Evolutionary conservation across 2,329 filamentous ascomycete species (phyloP), one percentile per base, ranked within the genome.

Genomic region (Chrysoporthe austroafricana): DNA sequence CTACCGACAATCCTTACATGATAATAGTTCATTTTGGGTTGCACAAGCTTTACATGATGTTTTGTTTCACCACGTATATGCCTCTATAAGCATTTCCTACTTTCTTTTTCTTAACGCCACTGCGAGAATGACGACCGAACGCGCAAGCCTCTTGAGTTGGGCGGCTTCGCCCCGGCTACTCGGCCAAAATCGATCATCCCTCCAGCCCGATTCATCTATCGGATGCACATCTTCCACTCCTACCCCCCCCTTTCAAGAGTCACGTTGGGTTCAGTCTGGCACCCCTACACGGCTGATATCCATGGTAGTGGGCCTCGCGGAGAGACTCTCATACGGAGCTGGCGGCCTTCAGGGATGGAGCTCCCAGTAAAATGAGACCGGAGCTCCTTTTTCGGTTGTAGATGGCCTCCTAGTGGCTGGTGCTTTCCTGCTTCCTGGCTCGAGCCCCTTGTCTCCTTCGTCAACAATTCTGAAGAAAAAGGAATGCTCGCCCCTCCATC

Each of bases 171-270:
- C 34, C 26, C 34, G 54, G 54, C 34, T 39, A 39, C 18, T 57
- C 54, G 54, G 54, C 54, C 34, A 39, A 18, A 9, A n/a, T 13
- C 16, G 1, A 57, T 57, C 34, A n/a, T 11, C 21, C 32, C 16
- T 44, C n/a, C 36, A n/a, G 26, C 64, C 64, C 14, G 36, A 62
- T 66, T 54, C 57, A 66, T 66, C 36, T 54, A 44, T 62, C 64
- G 64, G 64, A 62, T 54, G 64, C 57, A 44, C 57, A 46, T 34
- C 44, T 43, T 66, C 64, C 64, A 60, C 44, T n/a, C 32, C 16
- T 21, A 21, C 32, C 16, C 14, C 18, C 14, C n/a, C 50, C n/a
- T 48, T 3, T 6, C 5, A 14, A 36, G n/a, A 14, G 46, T 61
- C 50, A 62, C 48, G n/a, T 4, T 43, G 16, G 11, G 16, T 21